Evolutionary conservation across 202 grass and related monocot species (phyloP).

Genomic region (Panicum virgatum): DNA sequence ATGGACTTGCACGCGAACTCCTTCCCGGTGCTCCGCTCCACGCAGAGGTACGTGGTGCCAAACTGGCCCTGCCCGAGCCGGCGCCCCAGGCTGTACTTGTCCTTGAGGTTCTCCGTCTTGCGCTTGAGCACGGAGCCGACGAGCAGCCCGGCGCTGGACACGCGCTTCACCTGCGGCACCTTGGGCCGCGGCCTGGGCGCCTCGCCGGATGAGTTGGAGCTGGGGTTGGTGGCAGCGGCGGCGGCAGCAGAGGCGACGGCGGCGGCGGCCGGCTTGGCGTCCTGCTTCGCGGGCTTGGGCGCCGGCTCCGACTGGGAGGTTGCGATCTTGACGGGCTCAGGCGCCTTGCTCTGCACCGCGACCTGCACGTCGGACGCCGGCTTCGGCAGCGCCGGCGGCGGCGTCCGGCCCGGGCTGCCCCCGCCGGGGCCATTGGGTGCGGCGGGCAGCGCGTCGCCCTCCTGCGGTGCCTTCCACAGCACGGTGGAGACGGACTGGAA

Average conservation of each 20-base stretch:
- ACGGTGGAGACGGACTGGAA: slow-evolving; percentile 83
- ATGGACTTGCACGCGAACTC: slow-evolving; percentile 98
- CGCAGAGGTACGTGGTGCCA: slow-evolving; percentile 90
- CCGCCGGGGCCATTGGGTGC: slow-evolving; percentile 29
- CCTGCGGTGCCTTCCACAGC: slow-evolving; percentile 58
- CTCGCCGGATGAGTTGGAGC: slow-evolving; percentile 17
- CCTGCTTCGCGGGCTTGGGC: not conserved
- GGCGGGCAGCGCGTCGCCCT: slow-evolving; percentile 44
- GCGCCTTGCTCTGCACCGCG: slow-evolving; percentile 59
- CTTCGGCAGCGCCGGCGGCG: not conserved
- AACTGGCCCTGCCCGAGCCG: slow-evolving; percentile 97
- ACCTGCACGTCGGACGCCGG: not conserved
- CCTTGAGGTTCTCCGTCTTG: slow-evolving; percentile 88
- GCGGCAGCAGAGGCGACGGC: no score
- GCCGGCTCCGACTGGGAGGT: slow-evolving; percentile 4
- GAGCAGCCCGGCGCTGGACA: slow-evolving; percentile 80
- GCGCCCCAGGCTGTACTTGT: slow-evolving; percentile 84
- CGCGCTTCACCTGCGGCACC: slow-evolving; percentile 56
- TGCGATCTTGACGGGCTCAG: slow-evolving; percentile 66
- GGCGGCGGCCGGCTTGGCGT: not conserved
- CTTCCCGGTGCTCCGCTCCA: slow-evolving; percentile 66
- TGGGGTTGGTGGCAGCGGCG: not conserved
- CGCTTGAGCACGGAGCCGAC: slow-evolving; percentile 80
- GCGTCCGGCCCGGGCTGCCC: not conserved
- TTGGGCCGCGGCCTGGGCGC: slow-evolving; percentile 42